Evolutionary conservation across 129 eudicot species (phyloP).

Genomic region (Tanacetum coccineum): DNA sequence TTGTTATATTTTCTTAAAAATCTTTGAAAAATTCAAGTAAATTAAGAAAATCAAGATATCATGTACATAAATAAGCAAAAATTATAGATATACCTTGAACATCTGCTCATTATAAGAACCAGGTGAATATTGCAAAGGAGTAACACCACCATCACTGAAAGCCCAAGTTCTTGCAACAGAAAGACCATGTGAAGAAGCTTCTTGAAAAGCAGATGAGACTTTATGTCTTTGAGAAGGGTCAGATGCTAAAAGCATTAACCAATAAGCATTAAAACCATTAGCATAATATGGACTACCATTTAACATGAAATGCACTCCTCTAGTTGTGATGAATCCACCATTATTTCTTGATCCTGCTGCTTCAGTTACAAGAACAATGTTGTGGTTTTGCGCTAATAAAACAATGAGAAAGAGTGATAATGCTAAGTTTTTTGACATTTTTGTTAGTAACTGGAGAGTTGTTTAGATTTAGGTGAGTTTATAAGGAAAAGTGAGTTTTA

Average conservation of each 20-base stretch:
- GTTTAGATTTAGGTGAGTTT: slow-evolving; percentile 29
- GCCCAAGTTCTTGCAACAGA: slow-evolving; percentile 95
- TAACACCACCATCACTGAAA: slow-evolving; percentile 81
- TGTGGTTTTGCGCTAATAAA: slow-evolving; percentile 40
- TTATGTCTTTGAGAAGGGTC: slow-evolving; percentile 82
- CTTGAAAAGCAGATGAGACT: slow-evolving; percentile 58
- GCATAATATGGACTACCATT: slow-evolving; percentile 91
- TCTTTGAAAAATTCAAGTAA: background rate
- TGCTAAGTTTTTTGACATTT: slow-evolving; percentile 35
- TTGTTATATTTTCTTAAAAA: background rate
- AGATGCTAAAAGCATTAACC: slow-evolving; percentile 81
- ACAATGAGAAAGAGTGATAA: slow-evolving; percentile 34
- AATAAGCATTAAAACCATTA: slow-evolving; percentile 90
- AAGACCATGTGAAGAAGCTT: slow-evolving; percentile 79
- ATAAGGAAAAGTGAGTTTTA: slow-evolving; percentile 16
- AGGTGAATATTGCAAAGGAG: slow-evolving; percentile 67
- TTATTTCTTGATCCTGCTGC: slow-evolving; percentile 38
- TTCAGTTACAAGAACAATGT: slow-evolving; percentile 31
- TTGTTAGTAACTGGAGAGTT: slow-evolving; percentile 5
- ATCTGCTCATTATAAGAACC: slow-evolving; percentile 80
- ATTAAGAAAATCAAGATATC: background rate
- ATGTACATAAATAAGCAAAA: background rate
- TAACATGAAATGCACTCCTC: slow-evolving; percentile 77
- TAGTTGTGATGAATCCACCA: slow-evolving; percentile 61
- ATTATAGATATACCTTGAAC: slow-evolving; percentile 49